A percentile compares a stretch with the other conserved stretches of the same genome.
Conservation (phyloP, 768 basidiomycete species). For the Phylloporus sp. region DNA sequence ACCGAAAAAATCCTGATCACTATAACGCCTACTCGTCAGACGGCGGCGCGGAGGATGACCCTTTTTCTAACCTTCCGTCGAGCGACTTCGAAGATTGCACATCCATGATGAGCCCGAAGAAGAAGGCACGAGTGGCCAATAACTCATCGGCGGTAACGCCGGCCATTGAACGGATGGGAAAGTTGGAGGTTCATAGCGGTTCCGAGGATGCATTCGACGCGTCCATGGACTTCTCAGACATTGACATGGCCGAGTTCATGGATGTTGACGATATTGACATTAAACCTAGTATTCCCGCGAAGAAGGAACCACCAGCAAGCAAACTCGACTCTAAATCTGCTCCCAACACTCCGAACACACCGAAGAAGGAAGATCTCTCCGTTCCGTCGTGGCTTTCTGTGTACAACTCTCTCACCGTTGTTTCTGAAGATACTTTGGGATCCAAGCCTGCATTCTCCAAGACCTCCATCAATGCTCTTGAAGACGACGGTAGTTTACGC, state of each 20-base stretch:
- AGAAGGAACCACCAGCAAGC: constrained; percentile 11
- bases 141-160: constrained; percentile 46
- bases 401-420: constrained; percentile 66
- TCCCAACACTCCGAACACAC: constrained; percentile 5
- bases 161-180: constrained; percentile 53
- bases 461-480: constrained; percentile 56
- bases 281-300: constrained; percentile 34
- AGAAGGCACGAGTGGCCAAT: constrained; percentile 48
- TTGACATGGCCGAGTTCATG: constrained; percentile 53
- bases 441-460: constrained; percentile 34
- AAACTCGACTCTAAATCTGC: constrained; percentile 16
- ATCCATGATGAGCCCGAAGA: constrained; percentile 60
- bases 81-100: constrained; percentile 52
- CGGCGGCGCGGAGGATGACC: constrained; percentile 23
- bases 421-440: constrained; percentile 58
- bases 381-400: constrained; percentile 69
- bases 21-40: constrained; percentile 39
- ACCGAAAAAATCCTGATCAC: constrained; percentile 27
- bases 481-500: constrained; percentile 77
- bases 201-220: constrained; percentile 48
- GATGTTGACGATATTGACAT: constrained; percentile 55
- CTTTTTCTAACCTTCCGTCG: constrained; percentile 31
- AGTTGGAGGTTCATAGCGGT: constrained; percentile 55
- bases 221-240: constrained; percentile 52
- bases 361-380: constrained; percentile 44